Conservation (phyloP, 1,284 basidiomycete genomes). For the Trichosporon coremiiforme region DNA sequence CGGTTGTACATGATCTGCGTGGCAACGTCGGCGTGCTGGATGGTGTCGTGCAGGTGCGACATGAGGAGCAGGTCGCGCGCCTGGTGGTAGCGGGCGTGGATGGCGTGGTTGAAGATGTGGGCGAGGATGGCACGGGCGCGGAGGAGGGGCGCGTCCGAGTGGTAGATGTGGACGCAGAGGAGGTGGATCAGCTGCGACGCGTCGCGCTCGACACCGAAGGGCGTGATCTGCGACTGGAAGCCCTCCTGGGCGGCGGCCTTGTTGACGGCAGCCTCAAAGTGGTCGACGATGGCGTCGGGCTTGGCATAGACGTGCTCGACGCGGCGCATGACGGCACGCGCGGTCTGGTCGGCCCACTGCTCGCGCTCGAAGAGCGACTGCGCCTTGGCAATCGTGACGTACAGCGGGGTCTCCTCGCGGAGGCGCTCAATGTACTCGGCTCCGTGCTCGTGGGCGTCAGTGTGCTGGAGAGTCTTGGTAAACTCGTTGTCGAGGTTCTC, state of each 20-base stretch:
- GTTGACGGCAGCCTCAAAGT: slow-evolving; percentile 71
- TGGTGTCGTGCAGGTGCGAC: slow-evolving; percentile 97
- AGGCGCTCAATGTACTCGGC: slow-evolving; percentile 96
- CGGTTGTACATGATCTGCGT: slow-evolving; percentile 99
- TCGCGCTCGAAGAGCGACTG: slow-evolving; percentile 88
- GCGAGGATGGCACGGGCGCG: slow-evolving; percentile 95
- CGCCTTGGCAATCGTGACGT: slow-evolving; percentile 87
- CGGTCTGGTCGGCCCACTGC: slow-evolving; percentile 72
- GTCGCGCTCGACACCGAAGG: slow-evolving; percentile 64
- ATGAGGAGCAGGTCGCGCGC: slow-evolving; percentile 98
- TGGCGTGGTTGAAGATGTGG: slow-evolving; percentile 95
- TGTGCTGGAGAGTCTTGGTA: slow-evolving; percentile 95
- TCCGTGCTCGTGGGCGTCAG: slow-evolving; percentile 84
- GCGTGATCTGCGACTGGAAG: slow-evolving; percentile 65
- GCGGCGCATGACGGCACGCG: slow-evolving; percentile 88
- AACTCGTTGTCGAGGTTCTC: slow-evolving; percentile 99
- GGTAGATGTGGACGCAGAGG: slow-evolving; percentile 92
- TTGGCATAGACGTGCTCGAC: slow-evolving; percentile 99
- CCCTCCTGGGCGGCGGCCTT: slow-evolving; percentile 59
- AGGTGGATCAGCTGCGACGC: slow-evolving; percentile 71
- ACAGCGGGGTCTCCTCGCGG: slow-evolving; percentile 92
- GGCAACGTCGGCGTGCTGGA: slow-evolving; percentile 91
- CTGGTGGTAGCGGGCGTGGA: slow-evolving; percentile 95
- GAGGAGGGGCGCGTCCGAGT: slow-evolving; percentile 82
- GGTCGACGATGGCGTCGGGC: slow-evolving; percentile 91